Evolutionary conservation across 306 rosid genomes (phyloP).

Genomic region (Vigna radiata): DNA sequence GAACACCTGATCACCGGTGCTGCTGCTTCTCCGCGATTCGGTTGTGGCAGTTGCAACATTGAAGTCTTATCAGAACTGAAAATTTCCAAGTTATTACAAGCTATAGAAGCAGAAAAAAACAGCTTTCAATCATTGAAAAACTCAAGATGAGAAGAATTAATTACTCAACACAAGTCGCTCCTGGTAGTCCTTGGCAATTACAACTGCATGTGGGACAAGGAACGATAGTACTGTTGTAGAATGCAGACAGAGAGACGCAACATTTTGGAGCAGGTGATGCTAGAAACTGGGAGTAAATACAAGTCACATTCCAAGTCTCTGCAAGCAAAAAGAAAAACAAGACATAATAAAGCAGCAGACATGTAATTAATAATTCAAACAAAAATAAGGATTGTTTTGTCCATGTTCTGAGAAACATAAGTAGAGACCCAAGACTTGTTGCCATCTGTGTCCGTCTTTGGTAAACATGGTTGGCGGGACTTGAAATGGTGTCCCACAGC

Average conservation of each 20-base stretch:
- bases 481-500: conserved; percentile 57
- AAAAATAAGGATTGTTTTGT: neutral
- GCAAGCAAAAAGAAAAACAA: conserved; percentile 36
- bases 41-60: conserved; percentile 55
- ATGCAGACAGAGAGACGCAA: conserved; percentile 82
- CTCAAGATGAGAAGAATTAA: conserved; percentile 36
- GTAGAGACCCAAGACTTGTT: conserved; percentile 65
- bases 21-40: conserved; percentile 3
- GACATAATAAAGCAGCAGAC: neutral
- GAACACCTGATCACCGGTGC: conserved; percentile 65
- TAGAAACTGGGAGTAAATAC: conserved; percentile 70
- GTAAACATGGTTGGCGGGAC: conserved; percentile 61
- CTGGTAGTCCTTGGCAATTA: conserved; percentile 64
- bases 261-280: conserved; percentile 73
- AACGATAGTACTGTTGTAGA: conserved; percentile 66
- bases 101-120: conserved; percentile 3
- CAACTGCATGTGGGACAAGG: conserved; percentile 86
- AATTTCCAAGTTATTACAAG: neutral
- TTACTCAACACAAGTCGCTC: conserved; percentile 67
- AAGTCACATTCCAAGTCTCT: conserved; percentile 85
- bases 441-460: conserved; percentile 59
- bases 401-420: neutral
- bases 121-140: conserved; percentile 14
- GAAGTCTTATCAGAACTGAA: conserved; percentile 57
- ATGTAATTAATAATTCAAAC: neutral